These are phyloP conservation scores for Penicillium angulare DNA, from an alignment of 495 filamentous ascomycete genomes.

Conservation along the genomic window DNA sequence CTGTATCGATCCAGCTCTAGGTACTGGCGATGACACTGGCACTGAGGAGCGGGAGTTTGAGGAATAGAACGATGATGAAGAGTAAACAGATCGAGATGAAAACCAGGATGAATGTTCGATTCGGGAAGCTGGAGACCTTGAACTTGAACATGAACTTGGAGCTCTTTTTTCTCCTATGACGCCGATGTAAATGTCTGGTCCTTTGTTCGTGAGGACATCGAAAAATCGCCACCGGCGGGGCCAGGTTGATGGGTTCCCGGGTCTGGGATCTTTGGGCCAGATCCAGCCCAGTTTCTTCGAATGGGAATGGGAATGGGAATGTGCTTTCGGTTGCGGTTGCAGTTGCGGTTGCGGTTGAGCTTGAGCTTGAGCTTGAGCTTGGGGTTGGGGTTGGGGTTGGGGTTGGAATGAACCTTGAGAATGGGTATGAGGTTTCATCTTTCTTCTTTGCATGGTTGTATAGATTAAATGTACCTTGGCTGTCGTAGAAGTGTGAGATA, in stretches of 20 bases:
- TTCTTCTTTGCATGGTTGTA: neutral
- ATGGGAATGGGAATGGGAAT: too few relatives aligned
- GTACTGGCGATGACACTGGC: too few relatives aligned
- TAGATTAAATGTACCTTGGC: too few relatives aligned
- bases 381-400: too few relatives aligned
- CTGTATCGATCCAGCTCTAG: too few relatives aligned
- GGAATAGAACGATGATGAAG: too few relatives aligned
- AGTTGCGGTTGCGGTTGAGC: too few relatives aligned
- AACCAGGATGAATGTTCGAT: neutral
- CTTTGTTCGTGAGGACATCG: constrained; percentile 39
- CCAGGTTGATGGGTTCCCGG: constrained; percentile 34
- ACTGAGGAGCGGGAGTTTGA: too few relatives aligned
- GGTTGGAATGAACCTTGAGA: too few relatives aligned
- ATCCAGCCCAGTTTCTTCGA: constrained; percentile 34
- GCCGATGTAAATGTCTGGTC: constrained; percentile 45
- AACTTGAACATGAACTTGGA: neutral
- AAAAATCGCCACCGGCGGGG: constrained; percentile 31
- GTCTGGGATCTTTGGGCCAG: constrained; percentile 42
- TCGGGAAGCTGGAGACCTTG: neutral
- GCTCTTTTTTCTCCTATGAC: constrained; percentile 5
- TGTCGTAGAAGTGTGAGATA: too few relatives aligned
- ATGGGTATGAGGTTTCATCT: neutral
- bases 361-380: too few relatives aligned
- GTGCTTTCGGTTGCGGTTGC: too few relatives aligned
- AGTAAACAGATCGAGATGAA: neutral